These are phyloP conservation scores for Diplocarpon mali DNA, from an alignment of 2,329 filamentous ascomycete genomes.

Conservation along the genomic window DNA sequence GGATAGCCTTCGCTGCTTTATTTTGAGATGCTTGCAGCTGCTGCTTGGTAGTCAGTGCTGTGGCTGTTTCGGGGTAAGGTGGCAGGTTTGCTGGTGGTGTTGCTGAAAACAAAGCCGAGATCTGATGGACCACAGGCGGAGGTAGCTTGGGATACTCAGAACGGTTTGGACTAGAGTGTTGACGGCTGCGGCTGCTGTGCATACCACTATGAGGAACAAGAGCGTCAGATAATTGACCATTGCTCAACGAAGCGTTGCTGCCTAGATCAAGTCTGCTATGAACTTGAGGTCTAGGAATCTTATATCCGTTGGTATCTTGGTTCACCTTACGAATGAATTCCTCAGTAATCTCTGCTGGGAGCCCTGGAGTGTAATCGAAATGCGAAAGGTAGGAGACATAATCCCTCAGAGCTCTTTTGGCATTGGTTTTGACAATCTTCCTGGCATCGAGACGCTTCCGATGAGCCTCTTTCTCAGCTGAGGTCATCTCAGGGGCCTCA, in stretches of 20 bases:
- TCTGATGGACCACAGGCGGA: constrained; percentile 37
- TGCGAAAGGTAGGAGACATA: constrained; percentile 60
- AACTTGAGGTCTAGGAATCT: constrained; percentile 30
- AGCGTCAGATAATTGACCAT: constrained; percentile 30
- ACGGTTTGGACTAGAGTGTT: constrained; percentile 23
- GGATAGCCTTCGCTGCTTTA: constrained; percentile 25
- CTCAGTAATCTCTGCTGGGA: constrained; percentile 27
- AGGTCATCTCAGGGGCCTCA: constrained; percentile 26
- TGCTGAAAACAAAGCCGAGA: constrained; percentile 60
- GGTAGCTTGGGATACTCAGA: constrained; percentile 35
- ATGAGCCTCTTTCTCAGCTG: constrained; percentile 35
- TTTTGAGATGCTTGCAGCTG: constrained; percentile 24
- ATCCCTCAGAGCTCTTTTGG: constrained; percentile 66
- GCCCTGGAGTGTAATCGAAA: constrained; percentile 63
- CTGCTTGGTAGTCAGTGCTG: constrained; percentile 25
- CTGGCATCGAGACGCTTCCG: constrained; percentile 44
- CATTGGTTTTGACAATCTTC: constrained; percentile 60
- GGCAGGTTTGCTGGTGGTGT: constrained; percentile 56
- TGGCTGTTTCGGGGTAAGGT: constrained; percentile 44
- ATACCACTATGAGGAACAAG: constrained; percentile 32
- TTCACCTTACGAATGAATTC: constrained; percentile 48
- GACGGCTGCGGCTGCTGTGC: constrained; percentile 22
- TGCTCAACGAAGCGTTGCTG: constrained; percentile 25
- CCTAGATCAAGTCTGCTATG: constrained; percentile 21
- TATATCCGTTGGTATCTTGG: constrained; percentile 38